These are phyloP conservation scores for Trichoderma oligosporum DNA, from an alignment of 2,329 filamentous ascomycete genomes.

Conservation along the genomic window DNA sequence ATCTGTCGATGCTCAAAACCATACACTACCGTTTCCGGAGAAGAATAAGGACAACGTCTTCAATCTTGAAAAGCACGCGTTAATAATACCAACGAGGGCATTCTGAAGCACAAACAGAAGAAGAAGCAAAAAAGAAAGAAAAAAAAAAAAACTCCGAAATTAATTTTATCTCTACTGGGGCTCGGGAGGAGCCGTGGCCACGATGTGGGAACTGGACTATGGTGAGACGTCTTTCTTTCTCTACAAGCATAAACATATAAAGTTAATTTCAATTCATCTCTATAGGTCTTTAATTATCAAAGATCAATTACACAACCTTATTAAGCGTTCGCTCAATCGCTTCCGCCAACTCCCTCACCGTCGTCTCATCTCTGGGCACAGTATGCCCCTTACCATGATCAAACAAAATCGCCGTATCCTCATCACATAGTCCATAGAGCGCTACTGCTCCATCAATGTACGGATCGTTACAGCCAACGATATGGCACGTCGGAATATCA, in stretches of 20 bases:
- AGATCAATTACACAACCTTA: background rate
- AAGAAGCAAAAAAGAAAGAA: background rate
- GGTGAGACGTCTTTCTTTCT: background rate
- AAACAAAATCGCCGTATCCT: slow-evolving; percentile 57
- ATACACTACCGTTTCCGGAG: background rate
- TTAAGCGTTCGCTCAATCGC: slow-evolving; percentile 9
- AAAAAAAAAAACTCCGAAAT: background rate
- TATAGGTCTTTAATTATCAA: background rate
- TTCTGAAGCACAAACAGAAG: background rate
- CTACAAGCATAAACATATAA: background rate
- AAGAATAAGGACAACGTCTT: background rate
- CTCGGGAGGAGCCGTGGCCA: background rate
- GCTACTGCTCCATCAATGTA: slow-evolving; percentile 59
- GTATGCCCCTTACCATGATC: slow-evolving; percentile 64
- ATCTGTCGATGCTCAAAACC: background rate
- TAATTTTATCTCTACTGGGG: background rate
- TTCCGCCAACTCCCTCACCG: slow-evolving; percentile 42
- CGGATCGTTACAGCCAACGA: slow-evolving; percentile 54
- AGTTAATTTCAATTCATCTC: background rate
- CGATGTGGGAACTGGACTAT: background rate
- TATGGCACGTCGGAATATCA: slow-evolving; percentile 50
- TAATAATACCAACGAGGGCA: too few relatives aligned
- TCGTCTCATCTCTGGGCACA: slow-evolving; percentile 50
- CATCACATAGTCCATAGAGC: slow-evolving; percentile 59
- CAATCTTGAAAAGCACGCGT: background rate